A percentile compares a stretch with the other conserved stretches of the same genome.
These are phyloP conservation scores for Henckelia pumila DNA, from an alignment of 257 asterid species.

Conservation along the genomic window DNA sequence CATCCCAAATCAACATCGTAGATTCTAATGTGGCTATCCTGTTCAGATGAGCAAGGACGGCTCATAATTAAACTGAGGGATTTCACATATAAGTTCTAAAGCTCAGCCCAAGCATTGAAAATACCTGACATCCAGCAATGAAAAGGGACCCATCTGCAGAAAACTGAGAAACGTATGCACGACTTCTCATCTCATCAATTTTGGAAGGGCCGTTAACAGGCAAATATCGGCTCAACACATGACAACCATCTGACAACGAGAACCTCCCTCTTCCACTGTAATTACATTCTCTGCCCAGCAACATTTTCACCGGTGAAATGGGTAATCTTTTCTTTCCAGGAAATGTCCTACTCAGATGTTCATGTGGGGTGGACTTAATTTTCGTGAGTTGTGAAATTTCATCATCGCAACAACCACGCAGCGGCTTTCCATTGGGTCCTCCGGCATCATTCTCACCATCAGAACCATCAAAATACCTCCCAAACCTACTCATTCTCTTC, in stretches of 20 bases:
- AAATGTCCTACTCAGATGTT: conserved; percentile 33
- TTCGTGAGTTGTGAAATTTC: conserved; percentile 66
- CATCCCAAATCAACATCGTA: conserved; percentile 77
- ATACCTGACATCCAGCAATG: conserved; percentile 91
- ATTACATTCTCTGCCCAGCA: conserved; percentile 76
- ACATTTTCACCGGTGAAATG: conserved; percentile 76
- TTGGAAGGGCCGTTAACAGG: conserved; percentile 60
- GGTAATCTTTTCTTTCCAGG: conserved; percentile 48
- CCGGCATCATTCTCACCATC: conserved; percentile 30
- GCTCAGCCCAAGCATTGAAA: conserved; percentile 6
- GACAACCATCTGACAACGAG: conserved; percentile 73
- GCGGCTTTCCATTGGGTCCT: conserved; percentile 25
- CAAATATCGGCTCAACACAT: conserved; percentile 68
- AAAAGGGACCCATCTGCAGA: conserved; percentile 86
- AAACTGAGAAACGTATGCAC: conserved; percentile 80
- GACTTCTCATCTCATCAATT: conserved; percentile 61
- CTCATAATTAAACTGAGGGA: conserved; percentile 9
- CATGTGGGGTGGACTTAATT: conserved; percentile 49
- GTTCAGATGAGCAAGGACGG: conserved; percentile 14
- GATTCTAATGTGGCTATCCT: conserved; percentile 85
- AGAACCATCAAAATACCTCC: conserved; percentile 35
- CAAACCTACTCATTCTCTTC: conserved; percentile 51
- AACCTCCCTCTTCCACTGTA: conserved; percentile 78
- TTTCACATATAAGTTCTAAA: conserved; percentile 1
- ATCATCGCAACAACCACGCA: conserved; percentile 40